Base-by-base conservation (phyloP, 352 stramenopile species). In the Phytopythium mirpurense region DNA sequence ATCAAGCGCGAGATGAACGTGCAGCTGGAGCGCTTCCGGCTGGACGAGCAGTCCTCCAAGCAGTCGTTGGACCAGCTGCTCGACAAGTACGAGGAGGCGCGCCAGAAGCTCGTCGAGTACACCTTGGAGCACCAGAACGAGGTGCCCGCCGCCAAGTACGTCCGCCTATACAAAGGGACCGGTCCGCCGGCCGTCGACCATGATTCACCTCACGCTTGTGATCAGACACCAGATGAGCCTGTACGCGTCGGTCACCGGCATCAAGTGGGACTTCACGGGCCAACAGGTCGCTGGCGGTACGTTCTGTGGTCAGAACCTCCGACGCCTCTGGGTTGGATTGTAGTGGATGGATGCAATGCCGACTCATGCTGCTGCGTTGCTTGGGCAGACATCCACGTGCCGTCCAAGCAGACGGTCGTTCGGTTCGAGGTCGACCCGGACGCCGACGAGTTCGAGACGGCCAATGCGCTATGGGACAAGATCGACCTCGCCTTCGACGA, bases 211-310 rank as follows among this genome's bases (percentile, higher is more conserved):
- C n/a, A n/a, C n/a, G n/a, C n/a, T n/a, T n/a, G n/a, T n/a, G n/a
- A n/a, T n/a, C n/a, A 92, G 81, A 45, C 82, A 88, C 46, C 74
- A 86, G 51, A 90, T 92, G 76, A 83, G 76, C 24, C 58, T 92
- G 21, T 89, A 86, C 36, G 81, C 81, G 3, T 76, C 76, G 7
- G 64, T 90, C 14, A 90, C 78, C 6, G 78, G 81, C 35, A 92
- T 92, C 70, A 86, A 84, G 57, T 92, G 78, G 78, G 74, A 88
- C 41, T 86, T 90, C 40, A 77, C 60, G n/a, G 66, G 60, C 16
- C 29, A 58, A 11, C 63, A 72, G 11, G 71, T 89, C 56, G 72
- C 59, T 43, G 81, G 78, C 14, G 65, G 72, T 86, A 51, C 24
- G 44, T 54, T 24, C 21, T 2, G 16, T 32, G 21, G 9, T 56